phyloP scores from a whole-genome alignment of 2,329 filamentous ascomycete genomes.

The Fusarium verticillioides region DNA sequence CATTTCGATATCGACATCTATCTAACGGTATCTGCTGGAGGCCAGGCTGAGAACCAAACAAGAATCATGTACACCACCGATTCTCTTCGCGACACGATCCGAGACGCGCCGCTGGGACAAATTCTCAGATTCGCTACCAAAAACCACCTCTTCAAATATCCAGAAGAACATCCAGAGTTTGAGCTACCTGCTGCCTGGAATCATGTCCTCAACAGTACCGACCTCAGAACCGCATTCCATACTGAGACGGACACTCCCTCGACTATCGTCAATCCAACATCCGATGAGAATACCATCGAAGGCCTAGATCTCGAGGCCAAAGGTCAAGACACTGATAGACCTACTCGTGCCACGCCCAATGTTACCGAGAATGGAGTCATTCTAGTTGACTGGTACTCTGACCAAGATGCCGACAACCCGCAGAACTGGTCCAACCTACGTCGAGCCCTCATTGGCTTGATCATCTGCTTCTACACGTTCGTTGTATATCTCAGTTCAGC shows the following conservation, averaged over 20 bases:
- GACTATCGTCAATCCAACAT: not conserved
- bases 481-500: conserved; percentile 63
- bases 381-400: conserved; percentile 65
- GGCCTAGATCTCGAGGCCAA: conserved; percentile 47
- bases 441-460: conserved; percentile 52
- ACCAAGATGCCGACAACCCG: conserved; percentile 65
- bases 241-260: not conserved
- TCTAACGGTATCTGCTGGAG: fast-evolving
- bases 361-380: conserved; percentile 61
- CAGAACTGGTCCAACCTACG: conserved; percentile 63
- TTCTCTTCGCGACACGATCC: conserved; percentile 47
- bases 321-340: conserved; percentile 53
- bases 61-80: not conserved
- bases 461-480: conserved; percentile 68
- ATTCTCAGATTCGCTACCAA: conserved; percentile 63
- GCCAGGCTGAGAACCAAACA: fast-evolving
- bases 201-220: not conserved
- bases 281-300: not conserved
- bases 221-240: not conserved
- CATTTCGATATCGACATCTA: fast-evolving
- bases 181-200: conserved; percentile 56
- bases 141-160: conserved; percentile 65
- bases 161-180: conserved; percentile 67
- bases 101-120: conserved; percentile 68
- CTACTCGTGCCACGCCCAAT: conserved; percentile 57